These are phyloP conservation scores for Entelexis sorbosivorans DNA, from an alignment of 1,139 yeast genomes.

Conservation along the genomic window DNA sequence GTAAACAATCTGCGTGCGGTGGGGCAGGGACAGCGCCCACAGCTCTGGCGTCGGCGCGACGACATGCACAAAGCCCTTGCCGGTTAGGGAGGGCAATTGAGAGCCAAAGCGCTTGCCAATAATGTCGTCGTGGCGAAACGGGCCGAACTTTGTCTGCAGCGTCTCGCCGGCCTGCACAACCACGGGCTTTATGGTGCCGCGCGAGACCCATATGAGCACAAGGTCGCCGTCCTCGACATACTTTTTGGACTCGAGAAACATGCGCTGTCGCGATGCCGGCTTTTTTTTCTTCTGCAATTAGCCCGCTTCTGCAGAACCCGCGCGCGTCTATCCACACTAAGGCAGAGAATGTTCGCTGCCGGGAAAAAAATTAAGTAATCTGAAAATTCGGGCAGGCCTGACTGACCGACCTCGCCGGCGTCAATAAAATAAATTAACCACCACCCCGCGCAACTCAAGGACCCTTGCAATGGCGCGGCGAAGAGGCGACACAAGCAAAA, in stretches of 20 bases:
- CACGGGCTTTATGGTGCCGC: slow-evolving; percentile 70
- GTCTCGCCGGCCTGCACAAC: slow-evolving; percentile 46
- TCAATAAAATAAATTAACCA: neutral
- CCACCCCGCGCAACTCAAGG: neutral
- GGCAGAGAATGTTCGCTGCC: neutral
- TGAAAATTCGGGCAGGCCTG: slow-evolving; percentile 1
- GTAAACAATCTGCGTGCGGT: slow-evolving; percentile 93
- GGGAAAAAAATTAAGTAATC: slow-evolving; percentile 19
- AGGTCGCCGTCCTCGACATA: slow-evolving; percentile 71
- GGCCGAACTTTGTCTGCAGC: slow-evolving; percentile 79
- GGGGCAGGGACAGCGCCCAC: slow-evolving; percentile 92
- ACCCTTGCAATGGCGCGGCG: slow-evolving; percentile 9
- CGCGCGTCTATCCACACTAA: too few relatives aligned
- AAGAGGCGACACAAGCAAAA: slow-evolving; percentile 9
- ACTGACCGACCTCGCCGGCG: neutral
- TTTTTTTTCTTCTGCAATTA: neutral
- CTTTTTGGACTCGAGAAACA: slow-evolving; percentile 32
- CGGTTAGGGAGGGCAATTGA: slow-evolving; percentile 69
- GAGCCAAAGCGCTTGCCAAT: slow-evolving; percentile 75
- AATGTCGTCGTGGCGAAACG: slow-evolving; percentile 72
- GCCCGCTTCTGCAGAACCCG: too few relatives aligned
- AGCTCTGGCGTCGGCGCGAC: slow-evolving; percentile 89
- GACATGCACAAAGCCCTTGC: slow-evolving; percentile 78
- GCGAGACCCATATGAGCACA: slow-evolving; percentile 72
- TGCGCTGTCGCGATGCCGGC: neutral